Base-by-base conservation (phyloP, 495 filamentous ascomycete genomes). In the Clavariopsis aquatica region DNA sequence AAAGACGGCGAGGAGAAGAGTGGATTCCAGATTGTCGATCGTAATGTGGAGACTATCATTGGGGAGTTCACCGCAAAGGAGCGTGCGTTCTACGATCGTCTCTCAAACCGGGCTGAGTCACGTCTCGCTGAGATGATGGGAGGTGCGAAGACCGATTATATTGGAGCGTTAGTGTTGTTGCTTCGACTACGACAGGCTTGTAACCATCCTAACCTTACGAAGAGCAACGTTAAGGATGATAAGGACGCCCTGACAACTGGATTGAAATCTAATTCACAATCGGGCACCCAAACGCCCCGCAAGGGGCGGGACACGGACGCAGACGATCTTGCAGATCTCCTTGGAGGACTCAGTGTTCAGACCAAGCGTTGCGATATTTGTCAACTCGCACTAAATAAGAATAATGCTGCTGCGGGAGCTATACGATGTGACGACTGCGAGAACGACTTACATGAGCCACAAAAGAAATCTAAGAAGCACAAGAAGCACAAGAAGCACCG, bases 331-430 rank as follows among this genome's bases (percentile, higher is more conserved):
- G 89, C 93, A 0, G 87, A 91, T 71, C 80, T 96, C 56, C 86
- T 98, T 68, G 91, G 91, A 0, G 90, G 87, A 5, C 80, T 98
- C 63, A 90, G 84, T 60, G 88, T 98, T 55, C 81, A 88, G 71
- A 79, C 85, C 0, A 94, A 87, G 78, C 87, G 90, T 59, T 98
- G 94, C 69, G 93, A 97, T 63, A 86, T 96, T 65, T 98, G 94
- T 69, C 85, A 92, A 70, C 81, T 81, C 49, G 83, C 89, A 9
- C 78, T 98, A 22, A 83, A 80, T 23, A 78, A 77, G 47, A 78
- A 81, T 4, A 87, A 90, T 58, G 75, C 80, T 3, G 75, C 76
- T 17, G 76, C 70, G 15, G 89, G 89, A 7, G 79, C 82, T 17
- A 82, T 85, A 62, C 82, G 88, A 57, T 96, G 92, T 74, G 75